Evolutionary conservation across 345 rosid genomes (phyloP).

Genomic region (Hevea brasiliensis): DNA sequence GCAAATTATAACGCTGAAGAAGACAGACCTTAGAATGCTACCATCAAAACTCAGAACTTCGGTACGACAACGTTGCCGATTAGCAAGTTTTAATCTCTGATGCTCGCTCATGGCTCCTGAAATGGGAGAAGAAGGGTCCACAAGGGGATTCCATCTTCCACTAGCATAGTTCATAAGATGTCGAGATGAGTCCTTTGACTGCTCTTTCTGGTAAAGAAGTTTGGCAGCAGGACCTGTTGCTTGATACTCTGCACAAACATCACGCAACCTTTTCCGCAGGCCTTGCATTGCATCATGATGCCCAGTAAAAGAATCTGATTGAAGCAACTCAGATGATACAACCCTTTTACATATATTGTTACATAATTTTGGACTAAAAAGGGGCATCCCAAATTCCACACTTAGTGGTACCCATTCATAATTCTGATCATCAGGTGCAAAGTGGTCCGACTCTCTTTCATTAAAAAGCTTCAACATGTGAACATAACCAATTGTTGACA

Average conservation of each 20-base stretch:
- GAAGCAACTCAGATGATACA: constrained; percentile 75
- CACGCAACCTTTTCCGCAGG: constrained; percentile 66
- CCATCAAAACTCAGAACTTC: constrained; percentile 99
- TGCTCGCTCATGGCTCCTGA: constrained; percentile 68
- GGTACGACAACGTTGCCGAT: constrained; percentile 70
- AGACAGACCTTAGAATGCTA: constrained; percentile 80
- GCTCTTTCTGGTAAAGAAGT: constrained; percentile 93
- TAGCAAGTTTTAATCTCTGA: constrained; percentile 82
- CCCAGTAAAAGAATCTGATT: constrained; percentile 73
- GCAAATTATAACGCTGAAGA: constrained; percentile 6
- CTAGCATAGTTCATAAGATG: constrained; percentile 89
- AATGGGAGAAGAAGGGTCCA: constrained; percentile 92
- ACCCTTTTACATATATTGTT: constrained; percentile 81
- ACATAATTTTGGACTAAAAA: constrained; percentile 88
- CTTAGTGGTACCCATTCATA: constrained; percentile 93
- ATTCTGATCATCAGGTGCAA: constrained; percentile 59
- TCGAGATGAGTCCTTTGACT: constrained; percentile 53
- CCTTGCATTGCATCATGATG: constrained; percentile 90
- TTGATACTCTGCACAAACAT: constrained; percentile 87
- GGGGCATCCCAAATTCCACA: constrained; percentile 91
- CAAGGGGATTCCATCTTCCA: constrained; percentile 97
- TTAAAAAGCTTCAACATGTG: constrained; percentile 76
- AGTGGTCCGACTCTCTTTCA: constrained; percentile 59
- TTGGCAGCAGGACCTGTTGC: constrained; percentile 92
- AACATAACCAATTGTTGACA: constrained; percentile 81